A percentile compares a stretch with the other conserved stretches of the same genome.
phyloP scores from a whole-genome alignment of 2,329 filamentous ascomycete species.

The Penicillium sp. region DNA sequence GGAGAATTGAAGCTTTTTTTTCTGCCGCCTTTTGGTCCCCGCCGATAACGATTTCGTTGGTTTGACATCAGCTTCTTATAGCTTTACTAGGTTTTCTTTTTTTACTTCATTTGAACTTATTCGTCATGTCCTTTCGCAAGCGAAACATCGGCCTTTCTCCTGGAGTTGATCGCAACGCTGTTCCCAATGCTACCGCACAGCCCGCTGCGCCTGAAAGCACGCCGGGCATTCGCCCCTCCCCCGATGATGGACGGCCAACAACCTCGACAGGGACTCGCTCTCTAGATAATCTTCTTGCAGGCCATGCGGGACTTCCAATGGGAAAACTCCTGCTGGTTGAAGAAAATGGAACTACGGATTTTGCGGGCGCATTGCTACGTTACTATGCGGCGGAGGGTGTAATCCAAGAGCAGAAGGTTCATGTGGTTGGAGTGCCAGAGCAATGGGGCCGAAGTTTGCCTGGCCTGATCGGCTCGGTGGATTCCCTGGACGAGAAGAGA shows the following conservation, averaged over 20 bases:
- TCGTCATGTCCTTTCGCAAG: conserved; percentile 66
- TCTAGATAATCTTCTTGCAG: conserved; percentile 79
- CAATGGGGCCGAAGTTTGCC: conserved; percentile 82
- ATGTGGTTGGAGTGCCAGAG: conserved; percentile 77
- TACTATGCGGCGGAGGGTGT: conserved; percentile 94
- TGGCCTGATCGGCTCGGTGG: conserved; percentile 60
- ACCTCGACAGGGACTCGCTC: conserved; percentile 90
- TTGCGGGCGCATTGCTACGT: conserved; percentile 75
- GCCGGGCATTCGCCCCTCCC: conserved; percentile 74
- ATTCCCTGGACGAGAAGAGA: conserved; percentile 46
- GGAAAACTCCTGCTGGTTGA: conserved; percentile 79
- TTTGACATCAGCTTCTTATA: conserved; percentile 6
- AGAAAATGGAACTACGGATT: conserved; percentile 92
- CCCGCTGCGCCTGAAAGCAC: conserved; percentile 34
- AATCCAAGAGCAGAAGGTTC: conserved; percentile 83
- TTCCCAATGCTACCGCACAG: conserved; percentile 28
- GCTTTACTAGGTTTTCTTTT: neutral
- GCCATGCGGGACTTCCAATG: conserved; percentile 79
- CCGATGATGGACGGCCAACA: conserved; percentile 79
- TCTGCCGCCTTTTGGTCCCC: conserved; percentile 28
- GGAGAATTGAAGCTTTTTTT: conserved; percentile 32
- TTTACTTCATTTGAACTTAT: neutral
- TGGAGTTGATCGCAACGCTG: conserved; percentile 36
- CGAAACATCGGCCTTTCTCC: conserved; percentile 60
- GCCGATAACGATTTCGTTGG: conserved; percentile 24